These are phyloP conservation scores for Russula sp. DNA, from an alignment of 768 basidiomycete genomes.

Conservation along the genomic window DNA sequence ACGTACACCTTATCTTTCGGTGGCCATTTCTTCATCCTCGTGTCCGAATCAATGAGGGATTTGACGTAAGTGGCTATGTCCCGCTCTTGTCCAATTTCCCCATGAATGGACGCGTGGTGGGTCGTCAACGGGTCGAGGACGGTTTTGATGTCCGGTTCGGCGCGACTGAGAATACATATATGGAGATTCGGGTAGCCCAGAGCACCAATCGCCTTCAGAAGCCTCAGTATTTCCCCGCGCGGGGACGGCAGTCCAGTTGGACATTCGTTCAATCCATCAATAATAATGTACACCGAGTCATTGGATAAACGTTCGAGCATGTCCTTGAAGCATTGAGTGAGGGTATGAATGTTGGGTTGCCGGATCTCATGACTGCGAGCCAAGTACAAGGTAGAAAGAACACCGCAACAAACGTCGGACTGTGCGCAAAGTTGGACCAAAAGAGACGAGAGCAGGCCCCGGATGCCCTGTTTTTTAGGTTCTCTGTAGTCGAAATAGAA, in stretches of 20 bases:
- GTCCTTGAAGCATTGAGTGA: neutral
- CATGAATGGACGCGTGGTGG: neutral
- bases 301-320: neutral
- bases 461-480: neutral
- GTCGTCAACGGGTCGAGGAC: neutral
- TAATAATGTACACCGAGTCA: neutral
- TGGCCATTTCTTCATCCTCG: neutral
- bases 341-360: neutral
- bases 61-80: neutral
- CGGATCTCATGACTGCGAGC: neutral
- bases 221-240: neutral
- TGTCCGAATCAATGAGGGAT: neutral
- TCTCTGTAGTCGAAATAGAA: neutral
- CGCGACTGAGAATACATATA: neutral
- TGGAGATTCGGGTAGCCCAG: neutral
- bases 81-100: neutral
- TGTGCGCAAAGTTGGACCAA: neutral
- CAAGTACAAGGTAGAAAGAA: neutral
- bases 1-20: neutral
- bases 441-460: neutral
- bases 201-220: neutral
- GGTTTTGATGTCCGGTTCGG: neutral
- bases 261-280: slow-evolving; percentile 1
- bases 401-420: neutral
- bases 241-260: neutral